Base-by-base conservation (phyloP, 108 stramenopile species). In the Cylindrotheca closterium region DNA sequence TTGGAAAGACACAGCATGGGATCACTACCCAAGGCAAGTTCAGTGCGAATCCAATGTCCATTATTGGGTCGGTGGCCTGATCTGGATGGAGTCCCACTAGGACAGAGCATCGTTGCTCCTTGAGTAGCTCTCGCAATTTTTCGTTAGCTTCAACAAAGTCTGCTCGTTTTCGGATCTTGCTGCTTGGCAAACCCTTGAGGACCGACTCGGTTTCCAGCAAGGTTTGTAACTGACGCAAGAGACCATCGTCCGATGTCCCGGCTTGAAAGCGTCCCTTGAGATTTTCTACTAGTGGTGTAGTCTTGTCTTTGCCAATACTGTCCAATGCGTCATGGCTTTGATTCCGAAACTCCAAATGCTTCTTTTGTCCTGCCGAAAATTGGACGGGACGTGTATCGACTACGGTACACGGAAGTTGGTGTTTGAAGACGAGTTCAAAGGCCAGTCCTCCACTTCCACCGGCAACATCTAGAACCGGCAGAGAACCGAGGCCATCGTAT, bases 1-100 rank as follows among this genome's bases (percentile, higher is more conserved):
- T 86, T 8, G 91, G 91, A 80, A 92, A 92, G 19, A 92, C 91
- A 73, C 91, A 92, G 58, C 91, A 92, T 4, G 91, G 91, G 3
- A 92, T 86, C 1, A 92, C 86, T 1, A 85, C 86, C 71, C 86
- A 92, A 0, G 92, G 86, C 61, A 89, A 92, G 49, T 69, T 50
- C 66, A 75, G 83, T 10, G 58, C 19, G 31, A 88, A 68, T 5
- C 88, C 94, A 31, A 71, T 75, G 51, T 95, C 84, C 0, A 92
- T 87, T 56, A 95, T 92, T 1, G 82, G 86, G 61, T 95, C 94
- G 0, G 94, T 95, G 17, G 91, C 89, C 25, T 78, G 87, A 78
- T 95, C 94, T 1, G 91, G 82, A 74, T 95, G 94, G 47, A 95
- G 28, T 33, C 91, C 94, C 37, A 91, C 62, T 10, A 92, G 52